These are phyloP conservation scores for Fraxinus sp. DNA, from an alignment of 305 asterid genomes.

Conservation along the genomic window DNA sequence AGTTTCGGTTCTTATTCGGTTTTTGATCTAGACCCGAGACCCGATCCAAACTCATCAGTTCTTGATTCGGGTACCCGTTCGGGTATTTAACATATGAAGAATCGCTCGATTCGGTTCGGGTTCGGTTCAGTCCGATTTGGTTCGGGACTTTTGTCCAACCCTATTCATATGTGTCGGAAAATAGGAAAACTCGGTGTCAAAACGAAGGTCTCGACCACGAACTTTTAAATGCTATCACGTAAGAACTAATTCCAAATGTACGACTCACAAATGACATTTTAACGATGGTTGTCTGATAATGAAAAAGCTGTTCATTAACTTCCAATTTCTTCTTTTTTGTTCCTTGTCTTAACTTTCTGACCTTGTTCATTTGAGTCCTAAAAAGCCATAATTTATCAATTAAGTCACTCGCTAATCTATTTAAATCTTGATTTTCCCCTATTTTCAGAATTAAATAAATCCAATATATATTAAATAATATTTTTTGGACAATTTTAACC, in stretches of 20 bases:
- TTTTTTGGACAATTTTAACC: too few species aligned
- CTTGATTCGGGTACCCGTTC: too few species aligned
- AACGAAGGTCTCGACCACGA: background rate
- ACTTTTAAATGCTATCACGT: background rate
- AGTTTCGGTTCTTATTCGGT: too few species aligned
- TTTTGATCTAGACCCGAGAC: too few species aligned
- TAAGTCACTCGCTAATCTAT: background rate
- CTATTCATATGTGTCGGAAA: background rate
- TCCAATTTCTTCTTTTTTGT: background rate
- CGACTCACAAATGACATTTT: background rate
- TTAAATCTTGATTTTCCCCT: too few species aligned
- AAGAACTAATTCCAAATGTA: background rate
- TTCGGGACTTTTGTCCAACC: too few species aligned
- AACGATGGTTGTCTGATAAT: background rate
- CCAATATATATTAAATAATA: too few species aligned
- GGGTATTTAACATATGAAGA: too few species aligned
- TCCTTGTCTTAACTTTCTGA: background rate
- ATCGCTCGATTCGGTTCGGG: too few species aligned
- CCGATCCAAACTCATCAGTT: too few species aligned
- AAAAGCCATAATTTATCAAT: background rate
- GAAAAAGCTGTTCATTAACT: background rate
- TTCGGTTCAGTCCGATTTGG: too few species aligned
- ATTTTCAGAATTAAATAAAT: too few species aligned
- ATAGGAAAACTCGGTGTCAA: background rate
- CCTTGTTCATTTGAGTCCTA: background rate